phyloP scores from a whole-genome alignment of 495 filamentous ascomycete species.

The Xylaria grammica region DNA sequence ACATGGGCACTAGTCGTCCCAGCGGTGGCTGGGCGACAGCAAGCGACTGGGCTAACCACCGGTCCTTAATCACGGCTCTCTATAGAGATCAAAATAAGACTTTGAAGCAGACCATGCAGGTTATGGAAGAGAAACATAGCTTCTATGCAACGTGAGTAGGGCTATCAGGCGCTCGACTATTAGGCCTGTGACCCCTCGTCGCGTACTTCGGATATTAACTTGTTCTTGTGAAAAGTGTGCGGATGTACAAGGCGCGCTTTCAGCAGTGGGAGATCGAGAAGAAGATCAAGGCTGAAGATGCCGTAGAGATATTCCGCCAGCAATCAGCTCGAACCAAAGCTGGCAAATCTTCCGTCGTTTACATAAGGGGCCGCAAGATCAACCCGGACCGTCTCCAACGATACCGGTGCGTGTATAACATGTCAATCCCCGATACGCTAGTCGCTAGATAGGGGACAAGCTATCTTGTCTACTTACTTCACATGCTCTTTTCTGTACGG shows the following conservation, averaged over 20 bases:
- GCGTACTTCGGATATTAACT: not conserved
- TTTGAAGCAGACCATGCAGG: constrained; percentile 45
- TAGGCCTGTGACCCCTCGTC: not conserved
- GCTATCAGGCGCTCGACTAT: not conserved
- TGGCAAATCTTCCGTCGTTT: constrained; percentile 39
- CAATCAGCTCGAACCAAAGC: constrained; percentile 38
- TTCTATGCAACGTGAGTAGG: constrained; percentile 48
- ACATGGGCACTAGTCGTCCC: constrained; percentile 26
- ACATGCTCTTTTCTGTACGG: not conserved
- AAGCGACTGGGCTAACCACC: constrained; percentile 33
- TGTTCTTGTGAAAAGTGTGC: constrained; percentile 31
- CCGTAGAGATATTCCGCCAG: constrained; percentile 41
- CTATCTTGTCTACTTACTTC: no score
- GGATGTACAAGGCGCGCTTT: constrained; percentile 53
- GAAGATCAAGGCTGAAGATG: constrained; percentile 47
- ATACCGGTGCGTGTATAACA: constrained; percentile 30
- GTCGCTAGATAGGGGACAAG: no score
- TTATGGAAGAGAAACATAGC: constrained; percentile 44
- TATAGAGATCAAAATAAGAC: constrained; percentile 47
- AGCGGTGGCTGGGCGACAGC: constrained; percentile 35
- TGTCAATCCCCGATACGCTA: not conserved
- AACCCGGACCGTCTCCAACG: constrained; percentile 41
- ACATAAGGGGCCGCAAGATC: constrained; percentile 41
- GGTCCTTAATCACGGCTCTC: constrained; percentile 32
- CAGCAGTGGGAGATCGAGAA: constrained; percentile 52